Conservation (phyloP, 2,329 filamentous ascomycete genomes). For the Incumbomyces delicatus region DNA sequence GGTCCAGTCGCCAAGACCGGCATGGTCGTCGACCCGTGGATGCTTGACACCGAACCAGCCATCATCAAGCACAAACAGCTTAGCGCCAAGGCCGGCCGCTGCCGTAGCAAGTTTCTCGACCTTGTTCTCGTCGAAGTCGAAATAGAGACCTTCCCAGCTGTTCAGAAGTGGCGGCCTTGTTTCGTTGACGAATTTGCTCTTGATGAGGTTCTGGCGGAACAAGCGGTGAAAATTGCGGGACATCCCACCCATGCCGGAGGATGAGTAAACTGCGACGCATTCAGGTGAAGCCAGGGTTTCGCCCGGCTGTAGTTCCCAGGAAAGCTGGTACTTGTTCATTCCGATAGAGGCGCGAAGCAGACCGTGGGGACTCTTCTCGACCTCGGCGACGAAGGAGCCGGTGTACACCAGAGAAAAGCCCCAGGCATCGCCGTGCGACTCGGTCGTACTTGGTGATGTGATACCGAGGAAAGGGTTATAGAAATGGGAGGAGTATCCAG, state of each 20-base stretch:
- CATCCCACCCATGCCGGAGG: constrained; percentile 50
- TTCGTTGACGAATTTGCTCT: constrained; percentile 44
- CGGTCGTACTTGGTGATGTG: constrained; percentile 47
- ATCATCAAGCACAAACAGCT: constrained; percentile 56
- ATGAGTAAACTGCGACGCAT: constrained; percentile 53
- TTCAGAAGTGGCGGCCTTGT: constrained; percentile 51
- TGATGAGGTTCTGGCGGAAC: constrained; percentile 52
- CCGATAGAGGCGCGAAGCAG: constrained; percentile 52
- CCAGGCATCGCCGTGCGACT: constrained; percentile 52
- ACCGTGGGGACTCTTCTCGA: constrained; percentile 54
- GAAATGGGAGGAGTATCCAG: constrained; percentile 53
- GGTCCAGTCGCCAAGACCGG: constrained; percentile 55
- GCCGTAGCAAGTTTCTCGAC: constrained; percentile 48
- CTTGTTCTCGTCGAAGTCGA: constrained; percentile 47
- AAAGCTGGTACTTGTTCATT: constrained; percentile 51
- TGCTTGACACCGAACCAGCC: constrained; percentile 59
- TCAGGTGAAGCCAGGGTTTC: constrained; percentile 53
- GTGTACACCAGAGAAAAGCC: constrained; percentile 58
- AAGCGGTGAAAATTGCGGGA: constrained; percentile 53
- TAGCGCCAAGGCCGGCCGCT: constrained; percentile 50
- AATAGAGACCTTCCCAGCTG: constrained; percentile 56
- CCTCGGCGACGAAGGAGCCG: constrained; percentile 52
- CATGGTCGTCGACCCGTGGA: constrained; percentile 47
- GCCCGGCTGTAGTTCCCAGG: constrained; percentile 47
- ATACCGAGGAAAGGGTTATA: constrained; percentile 57